Evolutionary conservation across 345 rosid species (phyloP).

Genomic region (rapeseed (Brassica napus)): DNA sequence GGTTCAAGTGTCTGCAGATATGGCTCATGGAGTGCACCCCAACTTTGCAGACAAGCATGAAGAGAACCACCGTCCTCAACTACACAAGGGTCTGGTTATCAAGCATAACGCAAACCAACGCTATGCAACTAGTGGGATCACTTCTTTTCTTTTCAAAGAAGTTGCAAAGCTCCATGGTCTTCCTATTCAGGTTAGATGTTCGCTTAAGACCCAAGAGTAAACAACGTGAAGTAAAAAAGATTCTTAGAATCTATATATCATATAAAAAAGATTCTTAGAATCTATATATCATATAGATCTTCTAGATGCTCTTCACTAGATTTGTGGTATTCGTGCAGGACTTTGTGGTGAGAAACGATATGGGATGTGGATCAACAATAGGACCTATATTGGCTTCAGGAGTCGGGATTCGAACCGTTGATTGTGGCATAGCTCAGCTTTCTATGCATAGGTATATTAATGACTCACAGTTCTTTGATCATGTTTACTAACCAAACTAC

Average conservation of each 20-base stretch:
- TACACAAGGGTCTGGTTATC: slow-evolving; percentile 88
- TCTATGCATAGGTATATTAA: slow-evolving; percentile 85
- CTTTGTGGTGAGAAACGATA: slow-evolving; percentile 93
- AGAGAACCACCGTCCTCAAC: slow-evolving; percentile 85
- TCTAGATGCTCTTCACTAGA: neutral
- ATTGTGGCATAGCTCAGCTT: slow-evolving; percentile 93
- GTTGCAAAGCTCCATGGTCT: slow-evolving; percentile 73
- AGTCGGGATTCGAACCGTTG: slow-evolving; percentile 87
- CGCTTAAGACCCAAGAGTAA: slow-evolving; percentile 6
- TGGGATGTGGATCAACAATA: slow-evolving; percentile 98
- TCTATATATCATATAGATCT: neutral
- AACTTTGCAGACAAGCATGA: slow-evolving; percentile 88
- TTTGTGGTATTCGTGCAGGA: slow-evolving; percentile 49
- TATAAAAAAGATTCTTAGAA: neutral
- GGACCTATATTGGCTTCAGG: slow-evolving; percentile 98
- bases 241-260: neutral
- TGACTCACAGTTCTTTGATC: neutral
- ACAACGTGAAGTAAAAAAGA: neutral
- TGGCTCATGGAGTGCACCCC: slow-evolving; percentile 98
- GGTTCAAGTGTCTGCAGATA: slow-evolving; percentile 79
- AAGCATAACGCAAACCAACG: slow-evolving; percentile 97
- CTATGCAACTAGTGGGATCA: slow-evolving; percentile 88
- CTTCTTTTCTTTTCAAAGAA: slow-evolving; percentile 92
- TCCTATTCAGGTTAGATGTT: slow-evolving; percentile 75
- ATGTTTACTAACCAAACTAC: neutral